These are phyloP conservation scores for Schrenkiella parvula DNA, from an alignment of 345 rosid species.

Conservation along the genomic window DNA sequence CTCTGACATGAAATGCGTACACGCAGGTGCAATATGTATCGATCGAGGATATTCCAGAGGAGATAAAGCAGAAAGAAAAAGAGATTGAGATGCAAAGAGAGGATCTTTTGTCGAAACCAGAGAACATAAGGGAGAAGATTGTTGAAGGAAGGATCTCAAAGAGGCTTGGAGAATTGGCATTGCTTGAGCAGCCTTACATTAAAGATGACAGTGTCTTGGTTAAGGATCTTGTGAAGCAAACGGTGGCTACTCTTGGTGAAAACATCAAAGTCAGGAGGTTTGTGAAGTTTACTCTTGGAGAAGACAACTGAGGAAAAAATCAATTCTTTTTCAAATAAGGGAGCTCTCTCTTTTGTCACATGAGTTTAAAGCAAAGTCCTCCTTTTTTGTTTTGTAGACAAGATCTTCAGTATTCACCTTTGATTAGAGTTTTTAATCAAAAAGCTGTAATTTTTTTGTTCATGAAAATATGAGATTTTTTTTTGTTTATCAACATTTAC, in stretches of 20 bases:
- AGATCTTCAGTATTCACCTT: conserved; percentile 8
- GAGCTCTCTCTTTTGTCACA: conserved; percentile 5
- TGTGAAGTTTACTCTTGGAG: conserved; percentile 68
- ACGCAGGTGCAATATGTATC: conserved; percentile 61
- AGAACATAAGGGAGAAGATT: conserved; percentile 77
- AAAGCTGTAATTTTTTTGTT: conserved; percentile 26
- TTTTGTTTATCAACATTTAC: background rate
- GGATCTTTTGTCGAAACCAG: conserved; percentile 82
- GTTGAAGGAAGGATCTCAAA: conserved; percentile 84
- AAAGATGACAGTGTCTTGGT: conserved; percentile 67
- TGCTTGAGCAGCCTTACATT: conserved; percentile 74
- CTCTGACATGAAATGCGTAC: conserved; percentile 2
- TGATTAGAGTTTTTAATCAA: conserved; percentile 20
- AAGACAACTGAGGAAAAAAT: conserved; percentile 25
- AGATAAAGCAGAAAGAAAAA: conserved; percentile 55
- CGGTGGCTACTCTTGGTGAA: conserved; percentile 86
- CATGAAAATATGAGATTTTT: conserved; percentile 1
- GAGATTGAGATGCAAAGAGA: conserved; percentile 95
- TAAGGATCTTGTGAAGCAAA: conserved; percentile 82
- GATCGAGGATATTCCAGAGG: conserved; percentile 60
- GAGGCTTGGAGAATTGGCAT: conserved; percentile 79
- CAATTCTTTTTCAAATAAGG: conserved; percentile 25
- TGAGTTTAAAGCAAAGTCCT: conserved; percentile 2
- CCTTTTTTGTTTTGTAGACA: conserved; percentile 20
- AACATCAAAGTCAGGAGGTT: conserved; percentile 79